A percentile compares a stretch with the other conserved stretches of the same genome.
These are phyloP conservation scores for Trichosporon sp. DNA, from an alignment of 1,284 basidiomycete genomes.

Conservation along the genomic window DNA sequence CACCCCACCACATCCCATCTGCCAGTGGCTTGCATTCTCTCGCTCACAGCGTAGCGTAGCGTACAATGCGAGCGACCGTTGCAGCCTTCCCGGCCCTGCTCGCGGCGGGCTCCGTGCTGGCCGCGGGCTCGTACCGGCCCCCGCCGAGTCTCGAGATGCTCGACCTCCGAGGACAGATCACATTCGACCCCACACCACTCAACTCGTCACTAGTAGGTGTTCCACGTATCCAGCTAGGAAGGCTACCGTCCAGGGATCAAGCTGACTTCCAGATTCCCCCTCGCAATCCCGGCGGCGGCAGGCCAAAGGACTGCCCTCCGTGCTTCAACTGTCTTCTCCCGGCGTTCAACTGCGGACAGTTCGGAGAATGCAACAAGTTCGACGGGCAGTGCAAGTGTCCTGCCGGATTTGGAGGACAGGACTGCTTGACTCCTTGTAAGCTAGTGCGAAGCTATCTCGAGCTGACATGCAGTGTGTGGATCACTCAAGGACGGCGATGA, in stretches of 20 bases:
- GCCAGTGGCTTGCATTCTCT: neutral
- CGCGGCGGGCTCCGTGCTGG: neutral
- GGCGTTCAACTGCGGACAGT: slow-evolving; percentile 76
- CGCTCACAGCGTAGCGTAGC: too few relatives aligned
- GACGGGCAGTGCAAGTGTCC: slow-evolving; percentile 89
- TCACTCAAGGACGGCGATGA: slow-evolving; percentile 82
- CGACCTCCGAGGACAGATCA: slow-evolving; percentile 14
- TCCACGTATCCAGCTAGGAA: neutral
- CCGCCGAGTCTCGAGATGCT: slow-evolving; percentile 17
- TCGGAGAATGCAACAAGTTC: slow-evolving; percentile 75
- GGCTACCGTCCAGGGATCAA: neutral
- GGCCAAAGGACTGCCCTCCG: slow-evolving; percentile 40
- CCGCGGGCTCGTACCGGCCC: neutral
- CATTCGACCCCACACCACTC: neutral
- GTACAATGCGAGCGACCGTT: neutral
- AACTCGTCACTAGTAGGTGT: slow-evolving; percentile 8
- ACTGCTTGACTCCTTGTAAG: slow-evolving; percentile 76
- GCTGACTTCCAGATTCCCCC: slow-evolving; percentile 25
- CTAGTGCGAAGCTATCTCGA: slow-evolving; percentile 16
- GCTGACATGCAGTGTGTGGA: slow-evolving; percentile 63
- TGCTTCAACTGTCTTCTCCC: slow-evolving; percentile 85
- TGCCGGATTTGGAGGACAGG: slow-evolving; percentile 82
- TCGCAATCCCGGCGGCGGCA: slow-evolving; percentile 11
- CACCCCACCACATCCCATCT: neutral
- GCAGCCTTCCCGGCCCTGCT: neutral